Evolutionary conservation across 768 basidiomycete species (phyloP), one percentile per base, ranked within the genome.

Genomic region (Suillus cothurnatus): DNA sequence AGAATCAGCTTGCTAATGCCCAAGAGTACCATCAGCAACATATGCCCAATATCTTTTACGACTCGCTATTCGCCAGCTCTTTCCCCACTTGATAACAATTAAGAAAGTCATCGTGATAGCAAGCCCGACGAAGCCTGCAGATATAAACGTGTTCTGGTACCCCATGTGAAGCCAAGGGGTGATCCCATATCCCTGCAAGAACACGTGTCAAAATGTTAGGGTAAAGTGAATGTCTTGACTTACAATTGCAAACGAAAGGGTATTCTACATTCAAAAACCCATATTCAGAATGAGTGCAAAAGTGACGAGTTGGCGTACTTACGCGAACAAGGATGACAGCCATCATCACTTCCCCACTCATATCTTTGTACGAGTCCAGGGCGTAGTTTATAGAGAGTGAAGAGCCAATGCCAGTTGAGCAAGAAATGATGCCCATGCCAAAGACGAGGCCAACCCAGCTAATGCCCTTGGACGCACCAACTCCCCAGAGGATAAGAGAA

Each of bases 121-220:
- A 15, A 72, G 62, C 28, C 68, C 71, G 31, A 72, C 62, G 26
- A 67, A 71, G 6, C 62, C 70, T 26, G 67, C 67, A 19, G 69
- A 66, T 43, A 71, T 58, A 43, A 71, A 68, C 31, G 68, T 68
- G 43, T 67, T 65, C 50, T 63, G 64, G 39, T 68, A 71, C 19
- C 64, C 68, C 68, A 71, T 67, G 21, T 71, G 11, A 12, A 71
- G 63, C 70, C 70, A 71, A 6, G 70, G 70, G 2, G 70, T 71
- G 47, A 68, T 66, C 17, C 70, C 70, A 55, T 71, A 71, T 34
- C 70, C 70, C 67, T 71, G 43, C 19, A 34, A 39, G 23, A 31
- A 2, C 19, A 26, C 31, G 11, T 8, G 17, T 66, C 28, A 66
- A 56, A 38, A n/a, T 61, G 23, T 11, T 36, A 34, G 31, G 14